These are phyloP conservation scores for Coprinopsis marcescibilis DNA, from an alignment of 768 basidiomycete species.

Conservation along the genomic window DNA sequence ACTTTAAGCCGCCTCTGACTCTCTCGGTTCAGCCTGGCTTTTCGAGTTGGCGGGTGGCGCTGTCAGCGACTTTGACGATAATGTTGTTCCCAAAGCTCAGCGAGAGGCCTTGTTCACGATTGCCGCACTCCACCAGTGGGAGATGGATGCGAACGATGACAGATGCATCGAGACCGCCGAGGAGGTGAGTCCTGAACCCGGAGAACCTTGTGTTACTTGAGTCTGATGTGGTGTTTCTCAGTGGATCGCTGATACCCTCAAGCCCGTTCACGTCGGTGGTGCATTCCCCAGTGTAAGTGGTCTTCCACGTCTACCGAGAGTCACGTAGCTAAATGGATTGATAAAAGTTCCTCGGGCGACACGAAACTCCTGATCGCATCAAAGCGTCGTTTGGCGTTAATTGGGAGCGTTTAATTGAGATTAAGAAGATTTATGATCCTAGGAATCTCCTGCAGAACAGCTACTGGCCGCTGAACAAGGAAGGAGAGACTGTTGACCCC, in stretches of 20 bases:
- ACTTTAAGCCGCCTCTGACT: background rate
- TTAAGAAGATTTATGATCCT: constrained; percentile 79
- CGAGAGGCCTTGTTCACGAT: constrained; percentile 81
- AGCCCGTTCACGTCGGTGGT: constrained; percentile 69
- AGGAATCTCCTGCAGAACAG: constrained; percentile 67
- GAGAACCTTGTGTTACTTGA: background rate
- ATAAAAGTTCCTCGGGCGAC: constrained; percentile 67
- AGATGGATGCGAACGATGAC: constrained; percentile 74
- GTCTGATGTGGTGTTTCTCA: constrained; percentile 23
- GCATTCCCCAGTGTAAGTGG: constrained; percentile 75
- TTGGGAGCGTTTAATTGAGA: constrained; percentile 61
- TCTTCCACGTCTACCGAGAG: constrained; percentile 8
- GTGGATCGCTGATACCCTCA: constrained; percentile 78
- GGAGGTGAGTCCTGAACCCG: constrained; percentile 42
- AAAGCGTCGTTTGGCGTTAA: constrained; percentile 69
- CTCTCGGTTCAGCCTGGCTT: constrained; percentile 65
- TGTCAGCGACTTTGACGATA: constrained; percentile 64
- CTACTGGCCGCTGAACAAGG: constrained; percentile 71
- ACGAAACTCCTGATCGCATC: constrained; percentile 56
- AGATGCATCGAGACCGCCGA: constrained; percentile 80
- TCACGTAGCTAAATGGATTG: constrained; percentile 3
- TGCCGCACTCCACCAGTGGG: constrained; percentile 91
- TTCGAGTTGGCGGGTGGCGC: constrained; percentile 89
- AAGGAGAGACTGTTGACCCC: constrained; percentile 50
- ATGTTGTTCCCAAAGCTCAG: constrained; percentile 70